Base-by-base conservation (phyloP, 352 stramenopile genomes). In the Thraustochytrium sp. region DNA sequence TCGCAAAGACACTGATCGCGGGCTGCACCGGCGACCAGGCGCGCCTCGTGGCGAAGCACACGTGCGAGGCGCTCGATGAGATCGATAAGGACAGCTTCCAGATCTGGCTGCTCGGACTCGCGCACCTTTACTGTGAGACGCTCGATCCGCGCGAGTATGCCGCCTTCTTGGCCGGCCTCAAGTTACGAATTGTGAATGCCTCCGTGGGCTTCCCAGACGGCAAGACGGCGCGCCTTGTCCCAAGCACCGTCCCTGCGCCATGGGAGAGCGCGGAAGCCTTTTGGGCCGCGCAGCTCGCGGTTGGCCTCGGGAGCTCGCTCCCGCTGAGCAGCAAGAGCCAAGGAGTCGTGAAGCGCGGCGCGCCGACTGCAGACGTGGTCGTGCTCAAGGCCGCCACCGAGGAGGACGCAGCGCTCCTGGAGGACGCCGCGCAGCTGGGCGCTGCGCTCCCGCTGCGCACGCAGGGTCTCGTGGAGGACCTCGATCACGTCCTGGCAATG, bases 81-180 rank as follows among this genome's bases (percentile, higher is more conserved):
- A 51, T 75, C n/a, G 36, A 51, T 13, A 18, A n/a, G 8, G 3
- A 49, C 3, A 13, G 31, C 11, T 51, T 75, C 0, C 9, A 23
- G 9, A 13, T 3, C 11, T 75, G 38, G 38, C 11, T 75, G 5
- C 23, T 75, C 0, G 44, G 29, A 11, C 36, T 75, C 16, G 62
- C 62, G 11, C 62, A 75, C 1, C 38, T 75, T 11, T 75, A 75
- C 62, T 75, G 62, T 2, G 62, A 51, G 21, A 48, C 62, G 5
- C 3, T 3, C 26, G 21, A 75, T 0, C 62, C 62, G 8, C 36
- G 26, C 23, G 62, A 75, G 31, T 51, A 51, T 53, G 62, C 48
- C 11, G 62, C 62, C 44, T 75, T 75, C 40, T 26, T 75, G 16
- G 62, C 53, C 16, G 62, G 62, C 23, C 62, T 75, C 40, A 75